A percentile compares a stretch with the other conserved stretches of the same genome.
Evolutionary conservation across 768 basidiomycete species (phyloP).

Genomic region (Leccinum subgranulosum): DNA sequence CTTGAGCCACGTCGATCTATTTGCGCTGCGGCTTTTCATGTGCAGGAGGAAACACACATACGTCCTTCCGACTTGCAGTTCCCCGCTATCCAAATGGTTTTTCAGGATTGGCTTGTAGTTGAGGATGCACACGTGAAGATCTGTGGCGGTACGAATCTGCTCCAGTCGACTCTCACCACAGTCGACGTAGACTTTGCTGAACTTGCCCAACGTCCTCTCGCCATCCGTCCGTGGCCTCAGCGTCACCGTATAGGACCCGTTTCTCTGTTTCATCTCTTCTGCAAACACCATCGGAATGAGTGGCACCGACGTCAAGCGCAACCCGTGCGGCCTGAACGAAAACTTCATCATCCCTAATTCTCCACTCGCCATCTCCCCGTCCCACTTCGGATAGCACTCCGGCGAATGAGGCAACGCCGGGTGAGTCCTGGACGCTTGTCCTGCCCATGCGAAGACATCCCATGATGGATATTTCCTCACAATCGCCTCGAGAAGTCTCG

Average conservation of each 20-base stretch:
- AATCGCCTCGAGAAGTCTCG: conserved; percentile 22
- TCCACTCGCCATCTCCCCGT: conserved; percentile 4
- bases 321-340: conserved; percentile 9
- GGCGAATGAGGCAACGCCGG: conserved; percentile 19
- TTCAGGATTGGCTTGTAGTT: conserved; percentile 12
- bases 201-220: conserved; percentile 2
- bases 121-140: conserved; percentile 23
- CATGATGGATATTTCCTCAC: conserved; percentile 6
- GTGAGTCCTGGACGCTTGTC: conserved; percentile 16
- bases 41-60: conserved; percentile 25
- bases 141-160: conserved; percentile 8
- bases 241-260: conserved; percentile 10
- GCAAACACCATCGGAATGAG: conserved; percentile 18
- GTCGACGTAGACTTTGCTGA: conserved; percentile 9
- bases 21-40: neutral
- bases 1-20: conserved; percentile 21
- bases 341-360: conserved; percentile 17
- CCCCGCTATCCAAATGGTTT: neutral
- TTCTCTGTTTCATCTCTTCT: neutral
- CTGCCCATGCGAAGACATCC: conserved; percentile 28
- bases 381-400: conserved; percentile 21
- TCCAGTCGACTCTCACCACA: conserved; percentile 17
- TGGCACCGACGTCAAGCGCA: conserved; percentile 19
- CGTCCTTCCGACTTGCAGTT: conserved; percentile 13
- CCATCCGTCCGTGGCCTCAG: neutral